Conservation (phyloP, 352 stramenopile genomes). For the Globisporangium splendens region DNA sequence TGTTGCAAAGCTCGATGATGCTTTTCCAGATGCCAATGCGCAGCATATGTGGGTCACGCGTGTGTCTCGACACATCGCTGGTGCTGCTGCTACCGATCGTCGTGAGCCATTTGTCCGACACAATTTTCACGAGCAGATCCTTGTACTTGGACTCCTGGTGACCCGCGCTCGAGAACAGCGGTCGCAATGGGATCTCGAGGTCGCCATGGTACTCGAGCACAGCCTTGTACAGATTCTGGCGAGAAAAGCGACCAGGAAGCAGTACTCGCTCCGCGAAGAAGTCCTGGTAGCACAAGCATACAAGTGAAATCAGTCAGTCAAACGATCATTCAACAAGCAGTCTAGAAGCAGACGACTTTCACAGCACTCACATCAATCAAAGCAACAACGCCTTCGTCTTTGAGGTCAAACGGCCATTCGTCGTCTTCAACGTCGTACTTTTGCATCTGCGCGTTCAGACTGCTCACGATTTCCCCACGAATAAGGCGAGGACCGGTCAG, state of each 20-base stretch:
- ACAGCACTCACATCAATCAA: constrained; percentile 41
- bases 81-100: constrained; percentile 12
- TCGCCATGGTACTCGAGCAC: constrained; percentile 40
- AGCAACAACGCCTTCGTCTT: constrained; percentile 30
- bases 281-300: constrained; percentile 20
- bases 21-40: constrained; percentile 63
- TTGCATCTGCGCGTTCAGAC: constrained; percentile 62
- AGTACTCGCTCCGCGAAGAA: constrained; percentile 61
- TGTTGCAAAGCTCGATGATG: constrained; percentile 63
- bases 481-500: constrained; percentile 57
- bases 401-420: constrained; percentile 52
- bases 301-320: neutral
- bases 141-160: constrained; percentile 63
- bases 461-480: constrained; percentile 44
- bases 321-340: neutral
- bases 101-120: constrained; percentile 37
- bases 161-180: constrained; percentile 25
- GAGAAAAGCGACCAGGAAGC: constrained; percentile 61
- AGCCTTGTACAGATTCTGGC: constrained; percentile 60
- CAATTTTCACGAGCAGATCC: constrained; percentile 48
- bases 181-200: constrained; percentile 24
- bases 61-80: constrained; percentile 16
- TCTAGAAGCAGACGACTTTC: neutral
- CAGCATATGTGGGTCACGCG: constrained; percentile 21
- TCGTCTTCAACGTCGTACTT: constrained; percentile 55